Conservation (phyloP, 2,329 filamentous ascomycete species). For the Aspergillus piperis region DNA sequence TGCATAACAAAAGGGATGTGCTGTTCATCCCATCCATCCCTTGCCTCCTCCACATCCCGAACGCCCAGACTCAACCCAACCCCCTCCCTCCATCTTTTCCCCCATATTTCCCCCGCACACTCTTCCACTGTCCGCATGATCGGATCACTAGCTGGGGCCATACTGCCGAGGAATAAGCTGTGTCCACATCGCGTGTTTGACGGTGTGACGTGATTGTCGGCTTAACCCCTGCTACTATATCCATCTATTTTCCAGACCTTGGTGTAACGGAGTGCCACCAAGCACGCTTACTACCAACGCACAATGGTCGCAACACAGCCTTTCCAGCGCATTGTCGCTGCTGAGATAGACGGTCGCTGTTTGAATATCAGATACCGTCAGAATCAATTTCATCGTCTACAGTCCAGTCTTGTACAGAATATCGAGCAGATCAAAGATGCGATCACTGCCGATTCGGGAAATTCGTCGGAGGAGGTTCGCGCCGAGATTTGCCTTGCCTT, state of each 20-base stretch:
- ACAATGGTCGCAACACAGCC: slow-evolving; percentile 16
- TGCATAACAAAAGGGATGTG: neutral
- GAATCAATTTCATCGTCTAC: slow-evolving; percentile 41
- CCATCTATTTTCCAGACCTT: neutral
- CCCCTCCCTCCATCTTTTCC: neutral
- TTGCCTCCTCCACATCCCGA: slow-evolving; percentile 30
- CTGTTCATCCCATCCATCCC: neutral
- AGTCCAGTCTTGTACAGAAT: slow-evolving; percentile 32
- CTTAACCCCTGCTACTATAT: neutral
- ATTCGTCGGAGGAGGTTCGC: slow-evolving; percentile 36
- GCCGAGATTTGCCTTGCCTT: slow-evolving; percentile 30
- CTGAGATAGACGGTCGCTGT: slow-evolving; percentile 42
- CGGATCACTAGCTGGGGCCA: neutral
- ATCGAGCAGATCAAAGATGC: slow-evolving; percentile 34
- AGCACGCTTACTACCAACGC: neutral
- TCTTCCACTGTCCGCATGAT: neutral
- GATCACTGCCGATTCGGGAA: slow-evolving; percentile 33
- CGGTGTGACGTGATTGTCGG: neutral
- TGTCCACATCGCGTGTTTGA: neutral
- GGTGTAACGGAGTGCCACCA: neutral
- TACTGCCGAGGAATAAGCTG: neutral
- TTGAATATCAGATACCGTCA: slow-evolving; percentile 43
- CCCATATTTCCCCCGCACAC: neutral
- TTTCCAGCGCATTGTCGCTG: slow-evolving; percentile 34
- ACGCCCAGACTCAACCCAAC: neutral